phyloP scores from a whole-genome alignment of 768 basidiomycete genomes.

The Podaxis pistillaris region DNA sequence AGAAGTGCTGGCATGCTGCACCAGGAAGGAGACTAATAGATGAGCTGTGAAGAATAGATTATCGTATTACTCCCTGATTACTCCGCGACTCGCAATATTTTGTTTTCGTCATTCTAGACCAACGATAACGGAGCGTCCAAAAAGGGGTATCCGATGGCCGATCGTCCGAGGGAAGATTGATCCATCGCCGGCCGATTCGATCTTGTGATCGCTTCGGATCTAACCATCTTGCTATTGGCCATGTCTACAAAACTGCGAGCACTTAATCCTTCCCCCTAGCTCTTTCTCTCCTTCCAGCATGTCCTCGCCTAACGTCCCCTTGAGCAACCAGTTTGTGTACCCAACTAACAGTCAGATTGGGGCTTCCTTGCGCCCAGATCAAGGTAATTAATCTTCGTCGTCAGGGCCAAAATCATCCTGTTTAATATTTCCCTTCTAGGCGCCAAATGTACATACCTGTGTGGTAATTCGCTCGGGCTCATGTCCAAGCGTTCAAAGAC shows the following conservation, averaged over 20 bases:
- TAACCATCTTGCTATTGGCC: background rate
- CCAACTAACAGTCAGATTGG: slow-evolving; percentile 55
- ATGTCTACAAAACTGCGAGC: background rate
- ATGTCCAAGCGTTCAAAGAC: slow-evolving; percentile 70
- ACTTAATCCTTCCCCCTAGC: background rate
- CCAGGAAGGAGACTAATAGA: slow-evolving; percentile 14
- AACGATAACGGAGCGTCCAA: slow-evolving; percentile 6
- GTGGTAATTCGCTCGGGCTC: slow-evolving; percentile 93
- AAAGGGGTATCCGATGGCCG: slow-evolving; percentile 4
- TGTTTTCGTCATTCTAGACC: slow-evolving; percentile 4
- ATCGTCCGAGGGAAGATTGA: slow-evolving; percentile 2
- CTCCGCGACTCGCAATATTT: slow-evolving; percentile 6
- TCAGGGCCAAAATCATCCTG: slow-evolving; percentile 8
- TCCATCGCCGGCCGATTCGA: slow-evolving; percentile 13
- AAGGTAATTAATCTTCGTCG: slow-evolving; percentile 28
- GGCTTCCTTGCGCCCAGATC: slow-evolving; percentile 35
- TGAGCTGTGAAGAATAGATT: background rate
- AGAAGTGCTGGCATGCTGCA: slow-evolving; percentile 14
- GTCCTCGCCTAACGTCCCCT: slow-evolving; percentile 30
- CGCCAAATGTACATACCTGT: slow-evolving; percentile 75
- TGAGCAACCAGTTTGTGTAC: slow-evolving; percentile 53
- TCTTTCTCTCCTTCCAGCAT: slow-evolving; percentile 14
- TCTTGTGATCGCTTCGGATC: slow-evolving; percentile 11
- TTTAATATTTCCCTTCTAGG: slow-evolving; percentile 31
- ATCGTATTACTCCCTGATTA: slow-evolving; percentile 2